phyloP scores from a whole-genome alignment of 805 yeast genomes.

The Spathaspora passalidarum region DNA sequence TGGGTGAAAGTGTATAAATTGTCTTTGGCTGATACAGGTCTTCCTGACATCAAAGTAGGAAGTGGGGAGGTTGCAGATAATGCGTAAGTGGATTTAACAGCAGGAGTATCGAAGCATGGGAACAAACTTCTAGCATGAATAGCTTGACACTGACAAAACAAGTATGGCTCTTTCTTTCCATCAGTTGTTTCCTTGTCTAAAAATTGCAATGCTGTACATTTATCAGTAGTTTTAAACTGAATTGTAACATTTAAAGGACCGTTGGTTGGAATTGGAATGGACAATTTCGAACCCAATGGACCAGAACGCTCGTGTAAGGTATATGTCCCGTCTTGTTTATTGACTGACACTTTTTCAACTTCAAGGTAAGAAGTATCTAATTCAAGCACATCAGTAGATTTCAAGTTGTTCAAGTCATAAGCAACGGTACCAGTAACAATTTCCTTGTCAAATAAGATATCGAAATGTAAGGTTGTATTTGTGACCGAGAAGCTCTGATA shows the following conservation, averaged over 20 bases:
- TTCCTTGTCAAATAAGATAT: conserved; percentile 53
- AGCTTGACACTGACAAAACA: conserved; percentile 90
- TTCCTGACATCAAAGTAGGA: conserved; percentile 75
- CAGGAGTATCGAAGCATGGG: conserved; percentile 91
- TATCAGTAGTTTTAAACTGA: conserved; percentile 64
- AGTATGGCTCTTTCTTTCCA: conserved; percentile 64
- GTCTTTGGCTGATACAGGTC: conserved; percentile 25
- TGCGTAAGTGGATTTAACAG: conserved; percentile 65
- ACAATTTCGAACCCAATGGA: conserved; percentile 52
- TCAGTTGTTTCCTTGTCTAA: conserved; percentile 70
- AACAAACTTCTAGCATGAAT: conserved; percentile 84
- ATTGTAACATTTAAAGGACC: conserved; percentile 19
- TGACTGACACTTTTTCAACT: conserved; percentile 21
- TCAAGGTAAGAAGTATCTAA: conserved; percentile 68
- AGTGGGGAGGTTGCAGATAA: conserved; percentile 60
- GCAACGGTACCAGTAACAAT: conserved; percentile 54
- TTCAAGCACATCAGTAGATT: conserved; percentile 35
- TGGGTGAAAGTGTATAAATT: conserved; percentile 48
- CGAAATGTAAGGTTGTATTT: conserved; percentile 51
- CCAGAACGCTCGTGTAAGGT: conserved; percentile 40
- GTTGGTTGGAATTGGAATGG: conserved; percentile 5
- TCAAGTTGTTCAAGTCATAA: conserved; percentile 38
- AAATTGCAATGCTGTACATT: conserved; percentile 87
- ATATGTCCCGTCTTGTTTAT: conserved; percentile 30
- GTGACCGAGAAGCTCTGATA: conserved; percentile 51